Evolutionary conservation across 1,284 basidiomycete genomes (phyloP).

Genomic region (Boletellus dicymbophilus): DNA sequence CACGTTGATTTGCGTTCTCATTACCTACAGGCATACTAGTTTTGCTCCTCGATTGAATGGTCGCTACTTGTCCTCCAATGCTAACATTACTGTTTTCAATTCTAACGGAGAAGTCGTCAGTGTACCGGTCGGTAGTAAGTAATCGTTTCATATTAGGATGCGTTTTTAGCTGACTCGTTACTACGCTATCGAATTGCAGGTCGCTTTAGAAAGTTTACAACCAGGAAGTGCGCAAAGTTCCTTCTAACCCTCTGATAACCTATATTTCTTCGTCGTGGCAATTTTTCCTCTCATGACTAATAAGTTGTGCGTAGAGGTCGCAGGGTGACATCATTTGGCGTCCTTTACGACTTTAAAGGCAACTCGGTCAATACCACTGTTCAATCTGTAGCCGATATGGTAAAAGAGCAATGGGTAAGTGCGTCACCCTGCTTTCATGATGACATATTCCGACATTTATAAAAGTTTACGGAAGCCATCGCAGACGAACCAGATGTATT

Average conservation of each 20-base stretch:
- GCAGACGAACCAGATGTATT: conserved; percentile 82
- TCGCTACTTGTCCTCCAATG: conserved; percentile 82
- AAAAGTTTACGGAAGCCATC: conserved; percentile 78
- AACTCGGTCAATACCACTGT: conserved; percentile 71
- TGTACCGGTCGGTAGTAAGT: conserved; percentile 65
- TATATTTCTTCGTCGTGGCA: background rate
- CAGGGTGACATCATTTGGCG: conserved; percentile 77
- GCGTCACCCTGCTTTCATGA: background rate
- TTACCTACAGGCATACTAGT: conserved; percentile 56
- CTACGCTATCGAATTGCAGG: conserved; percentile 39
- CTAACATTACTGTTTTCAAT: conserved; percentile 74
- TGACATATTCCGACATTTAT: background rate
- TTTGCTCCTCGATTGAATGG: conserved; percentile 74
- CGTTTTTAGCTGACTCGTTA: no score
- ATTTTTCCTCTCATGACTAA: background rate
- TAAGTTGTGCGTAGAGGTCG: conserved; percentile 49
- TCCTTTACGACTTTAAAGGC: conserved; percentile 73
- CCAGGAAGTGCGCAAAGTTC: conserved; percentile 54
- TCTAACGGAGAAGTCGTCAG: conserved; percentile 50
- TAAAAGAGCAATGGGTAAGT: conserved; percentile 70
- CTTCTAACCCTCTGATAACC: background rate
- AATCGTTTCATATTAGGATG: no score
- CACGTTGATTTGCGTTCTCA: background rate
- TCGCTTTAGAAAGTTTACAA: conserved; percentile 76
- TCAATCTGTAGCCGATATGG: conserved; percentile 73